phyloP scores from a whole-genome alignment of 164 flowering plant species.

The Macadamia integrifolia region DNA sequence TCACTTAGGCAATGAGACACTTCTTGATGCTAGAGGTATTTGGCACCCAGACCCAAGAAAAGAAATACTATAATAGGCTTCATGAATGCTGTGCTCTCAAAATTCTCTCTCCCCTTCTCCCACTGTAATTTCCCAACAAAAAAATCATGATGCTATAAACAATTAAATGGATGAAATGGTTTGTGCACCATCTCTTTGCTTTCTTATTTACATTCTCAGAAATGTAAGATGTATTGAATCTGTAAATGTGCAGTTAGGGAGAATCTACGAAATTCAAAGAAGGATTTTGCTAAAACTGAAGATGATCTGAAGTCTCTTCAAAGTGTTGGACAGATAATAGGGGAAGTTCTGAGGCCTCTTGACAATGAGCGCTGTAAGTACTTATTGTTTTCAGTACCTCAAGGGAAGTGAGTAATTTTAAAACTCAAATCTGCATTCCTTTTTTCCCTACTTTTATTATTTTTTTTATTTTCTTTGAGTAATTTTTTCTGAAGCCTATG shows the following conservation, averaged over 20 bases:
- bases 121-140: too few species aligned
- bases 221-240: not conserved
- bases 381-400: not conserved
- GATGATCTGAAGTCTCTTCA: constrained; percentile 96
- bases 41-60: too few species aligned
- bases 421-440: too few species aligned
- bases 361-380: constrained; percentile 87
- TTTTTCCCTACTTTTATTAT: too few species aligned
- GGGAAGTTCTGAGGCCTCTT: constrained; percentile 90
- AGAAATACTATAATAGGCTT: too few species aligned
- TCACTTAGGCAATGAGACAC: too few species aligned
- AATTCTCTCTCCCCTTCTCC: too few species aligned
- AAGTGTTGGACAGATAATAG: constrained; percentile 91
- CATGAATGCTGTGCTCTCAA: too few species aligned
- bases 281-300: constrained; percentile 83
- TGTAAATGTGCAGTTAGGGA: constrained; percentile 59
- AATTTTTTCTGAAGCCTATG: not conserved
- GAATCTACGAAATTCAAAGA: constrained; percentile 54
- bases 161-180: not conserved
- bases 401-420: not conserved
- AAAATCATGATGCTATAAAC: not conserved
- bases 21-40: too few species aligned
- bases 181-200: not conserved
- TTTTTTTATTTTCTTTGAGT: not conserved
- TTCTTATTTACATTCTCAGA: not conserved